Evolutionary conservation across 768 basidiomycete genomes (phyloP).

Genomic region (Gelatoporia subvermispora): DNA sequence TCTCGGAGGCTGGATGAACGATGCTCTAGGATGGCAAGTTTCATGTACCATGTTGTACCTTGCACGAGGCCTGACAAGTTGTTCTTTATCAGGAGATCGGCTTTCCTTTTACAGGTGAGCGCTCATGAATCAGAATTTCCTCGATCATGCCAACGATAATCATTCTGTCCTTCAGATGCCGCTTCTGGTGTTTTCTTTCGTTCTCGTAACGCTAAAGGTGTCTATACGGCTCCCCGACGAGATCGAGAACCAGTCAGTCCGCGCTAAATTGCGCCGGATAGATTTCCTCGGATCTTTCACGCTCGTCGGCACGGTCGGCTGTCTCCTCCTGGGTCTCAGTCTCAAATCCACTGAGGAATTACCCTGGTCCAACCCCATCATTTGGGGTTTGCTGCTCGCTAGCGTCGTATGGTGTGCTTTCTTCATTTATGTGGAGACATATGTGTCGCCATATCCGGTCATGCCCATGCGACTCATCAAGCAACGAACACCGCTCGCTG

Average conservation of each 20-base stretch:
- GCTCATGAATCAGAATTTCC: conserved; percentile 5
- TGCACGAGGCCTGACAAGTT: not conserved
- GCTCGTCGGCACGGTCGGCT: conserved; percentile 65
- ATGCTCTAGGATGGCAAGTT: conserved; percentile 78
- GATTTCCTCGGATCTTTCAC: conserved; percentile 83
- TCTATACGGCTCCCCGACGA: conserved; percentile 71
- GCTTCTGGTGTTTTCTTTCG: conserved; percentile 63
- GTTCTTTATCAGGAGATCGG: conserved; percentile 56
- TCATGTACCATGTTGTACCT: not conserved
- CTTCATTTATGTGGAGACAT: conserved; percentile 79
- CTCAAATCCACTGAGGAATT: conserved; percentile 76
- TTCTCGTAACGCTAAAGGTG: conserved; percentile 71
- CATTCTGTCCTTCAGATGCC: conserved; percentile 51
- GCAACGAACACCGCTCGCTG: conserved; percentile 75
- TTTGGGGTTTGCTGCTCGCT: conserved; percentile 58
- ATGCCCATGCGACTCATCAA: conserved; percentile 81
- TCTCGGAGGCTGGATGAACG: conserved; percentile 80
- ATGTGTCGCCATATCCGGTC: conserved; percentile 77
- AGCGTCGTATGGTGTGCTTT: conserved; percentile 49
- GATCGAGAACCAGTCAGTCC: conserved; percentile 50
- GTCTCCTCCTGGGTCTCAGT: conserved; percentile 70
- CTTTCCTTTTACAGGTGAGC: conserved; percentile 80
- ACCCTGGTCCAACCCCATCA: conserved; percentile 67
- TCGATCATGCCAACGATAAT: not conserved
- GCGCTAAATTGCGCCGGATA: conserved; percentile 69